phyloP scores from a whole-genome alignment of 805 yeast species.

The Lipomyces starkeyi region DNA sequence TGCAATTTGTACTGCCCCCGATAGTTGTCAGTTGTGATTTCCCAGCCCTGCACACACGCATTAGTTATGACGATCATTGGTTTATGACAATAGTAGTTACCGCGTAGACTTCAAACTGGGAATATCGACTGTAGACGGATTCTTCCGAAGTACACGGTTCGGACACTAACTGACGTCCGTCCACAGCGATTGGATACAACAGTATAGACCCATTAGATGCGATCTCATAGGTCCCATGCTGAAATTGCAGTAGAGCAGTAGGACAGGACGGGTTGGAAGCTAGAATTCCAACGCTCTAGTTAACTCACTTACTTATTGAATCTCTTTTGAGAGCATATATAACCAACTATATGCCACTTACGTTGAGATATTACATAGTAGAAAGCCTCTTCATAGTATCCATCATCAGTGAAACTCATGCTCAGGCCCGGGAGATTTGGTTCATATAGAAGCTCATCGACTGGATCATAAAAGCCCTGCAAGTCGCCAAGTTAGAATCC shows the following conservation, averaged over 20 bases:
- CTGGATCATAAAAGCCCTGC: slow-evolving; percentile 82
- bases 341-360: slow-evolving; percentile 11
- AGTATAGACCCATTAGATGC: slow-evolving; percentile 68
- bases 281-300: slow-evolving; percentile 7
- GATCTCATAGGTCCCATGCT: slow-evolving; percentile 82
- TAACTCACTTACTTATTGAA: not conserved
- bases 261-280: slow-evolving; percentile 79
- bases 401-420: slow-evolving; percentile 91
- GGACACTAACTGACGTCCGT: slow-evolving; percentile 89
- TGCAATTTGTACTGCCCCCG: slow-evolving; percentile 82
- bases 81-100: slow-evolving; percentile 15
- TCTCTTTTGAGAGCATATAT: not conserved
- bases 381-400: slow-evolving; percentile 86
- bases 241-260: slow-evolving; percentile 77
- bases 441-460: slow-evolving; percentile 90
- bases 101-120: slow-evolving; percentile 55
- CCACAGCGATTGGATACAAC: slow-evolving; percentile 78
- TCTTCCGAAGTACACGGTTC: slow-evolving; percentile 73
- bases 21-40: slow-evolving; percentile 71
- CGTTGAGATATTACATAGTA: slow-evolving; percentile 80
- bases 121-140: slow-evolving; percentile 67
- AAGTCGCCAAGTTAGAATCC: not conserved
- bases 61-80: not conserved
- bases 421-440: slow-evolving; percentile 96
- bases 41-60: slow-evolving; percentile 35